Percentiles rank a stretch among this genome's conserved stretches.
Evolutionary conservation across 495 filamentous ascomycete genomes (phyloP).

Genomic region (Lasiosphaeria hispida): DNA sequence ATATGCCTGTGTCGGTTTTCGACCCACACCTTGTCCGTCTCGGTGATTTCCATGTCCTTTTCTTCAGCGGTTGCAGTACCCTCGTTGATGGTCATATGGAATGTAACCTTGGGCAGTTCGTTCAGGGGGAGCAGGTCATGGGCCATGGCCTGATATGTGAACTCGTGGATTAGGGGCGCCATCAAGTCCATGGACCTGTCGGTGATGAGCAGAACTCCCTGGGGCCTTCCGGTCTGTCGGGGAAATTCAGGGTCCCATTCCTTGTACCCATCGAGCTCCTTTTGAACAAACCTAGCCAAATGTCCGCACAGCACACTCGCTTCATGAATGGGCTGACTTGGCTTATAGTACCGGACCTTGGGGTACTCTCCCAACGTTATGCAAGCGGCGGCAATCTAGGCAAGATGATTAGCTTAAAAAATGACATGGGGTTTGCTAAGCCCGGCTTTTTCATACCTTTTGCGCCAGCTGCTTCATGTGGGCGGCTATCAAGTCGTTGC

Average conservation of each 20-base stretch:
- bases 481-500: constrained; percentile 73
- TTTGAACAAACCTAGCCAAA: constrained; percentile 87
- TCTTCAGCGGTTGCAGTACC: constrained; percentile 62
- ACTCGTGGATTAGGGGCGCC: constrained; percentile 87
- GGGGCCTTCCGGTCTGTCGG: constrained; percentile 72
- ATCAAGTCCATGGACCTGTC: constrained; percentile 91
- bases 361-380: constrained; percentile 84
- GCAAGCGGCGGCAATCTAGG: constrained; percentile 77
- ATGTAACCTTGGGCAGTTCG: constrained; percentile 84
- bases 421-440: not conserved
- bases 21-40: constrained; percentile 91
- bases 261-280: constrained; percentile 82
- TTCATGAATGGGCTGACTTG: constrained; percentile 73
- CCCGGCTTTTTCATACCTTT: constrained; percentile 58
- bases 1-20: constrained; percentile 92
- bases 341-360: constrained; percentile 83
- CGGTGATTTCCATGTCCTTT: constrained; percentile 86
- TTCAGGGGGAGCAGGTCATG: constrained; percentile 86
- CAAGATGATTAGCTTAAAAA: constrained; percentile 26
- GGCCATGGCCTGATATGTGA: constrained; percentile 98
- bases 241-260: constrained; percentile 81
- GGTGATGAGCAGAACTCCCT: constrained; percentile 79
- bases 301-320: constrained; percentile 82
- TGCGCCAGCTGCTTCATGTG: constrained; percentile 82
- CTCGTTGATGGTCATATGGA: constrained; percentile 73